These are phyloP conservation scores for Fraxinus ornus DNA, from an alignment of 305 asterid species.

Conservation along the genomic window DNA sequence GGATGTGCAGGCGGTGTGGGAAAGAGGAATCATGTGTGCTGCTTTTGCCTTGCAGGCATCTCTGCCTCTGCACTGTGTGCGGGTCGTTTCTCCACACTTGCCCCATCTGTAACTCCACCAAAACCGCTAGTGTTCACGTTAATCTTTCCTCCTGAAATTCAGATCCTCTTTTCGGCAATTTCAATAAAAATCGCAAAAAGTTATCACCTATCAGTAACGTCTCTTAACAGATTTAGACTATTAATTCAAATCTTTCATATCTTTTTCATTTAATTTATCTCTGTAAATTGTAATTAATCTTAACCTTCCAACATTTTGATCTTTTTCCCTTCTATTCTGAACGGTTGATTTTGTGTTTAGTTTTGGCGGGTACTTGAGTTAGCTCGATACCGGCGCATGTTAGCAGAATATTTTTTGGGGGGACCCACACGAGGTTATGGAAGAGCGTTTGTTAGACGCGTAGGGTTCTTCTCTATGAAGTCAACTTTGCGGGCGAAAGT, in stretches of 20 bases:
- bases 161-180: neutral
- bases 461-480: conserved; percentile 14
- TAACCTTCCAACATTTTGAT: neutral
- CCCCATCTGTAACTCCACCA: conserved; percentile 63
- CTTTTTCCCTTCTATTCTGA: neutral
- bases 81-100: conserved; percentile 56
- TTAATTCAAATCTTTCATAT: neutral
- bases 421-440: neutral
- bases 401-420: neutral
- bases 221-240: neutral
- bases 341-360: neutral
- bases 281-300: neutral
- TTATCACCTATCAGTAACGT: neutral
- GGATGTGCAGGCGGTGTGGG: conserved; percentile 66
- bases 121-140: conserved; percentile 67
- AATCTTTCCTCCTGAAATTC: conserved; percentile 39
- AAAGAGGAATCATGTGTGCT: conserved; percentile 67
- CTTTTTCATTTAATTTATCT: neutral
- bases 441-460: neutral
- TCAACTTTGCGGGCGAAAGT: conserved; percentile 39
- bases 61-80: conserved; percentile 66
- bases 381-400: neutral
- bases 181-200: neutral
- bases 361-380: neutral
- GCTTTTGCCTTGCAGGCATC: conserved; percentile 87